Conservation (phyloP, 1,284 basidiomycete species). For the Hemileia vastatrix region DNA sequence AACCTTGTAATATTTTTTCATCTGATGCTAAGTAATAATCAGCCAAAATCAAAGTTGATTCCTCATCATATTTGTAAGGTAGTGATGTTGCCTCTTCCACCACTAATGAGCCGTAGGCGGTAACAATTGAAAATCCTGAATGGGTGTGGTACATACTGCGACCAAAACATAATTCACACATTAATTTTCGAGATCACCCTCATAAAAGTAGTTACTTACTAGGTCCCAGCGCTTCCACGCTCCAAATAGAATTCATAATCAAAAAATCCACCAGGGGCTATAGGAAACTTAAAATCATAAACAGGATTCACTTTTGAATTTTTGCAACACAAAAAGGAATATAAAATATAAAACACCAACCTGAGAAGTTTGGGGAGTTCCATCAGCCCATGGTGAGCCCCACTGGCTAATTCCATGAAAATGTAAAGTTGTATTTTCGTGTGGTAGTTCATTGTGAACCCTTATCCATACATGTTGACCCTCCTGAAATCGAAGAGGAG, state of each 20-base stretch:
- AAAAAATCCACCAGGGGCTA: conserved; percentile 8
- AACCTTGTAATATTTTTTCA: conserved; percentile 4
- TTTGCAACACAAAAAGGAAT: background rate
- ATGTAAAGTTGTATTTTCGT: conserved; percentile 13
- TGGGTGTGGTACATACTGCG: conserved; percentile 19
- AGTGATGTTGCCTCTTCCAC: background rate
- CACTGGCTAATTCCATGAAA: conserved; percentile 20
- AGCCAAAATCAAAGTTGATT: conserved; percentile 13
- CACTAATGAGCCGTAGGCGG: conserved; percentile 17
- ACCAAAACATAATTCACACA: background rate
- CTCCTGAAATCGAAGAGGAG: conserved; percentile 12
- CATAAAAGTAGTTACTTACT: conserved; percentile 7
- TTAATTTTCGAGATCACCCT: background rate
- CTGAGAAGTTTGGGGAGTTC: conserved; percentile 8
- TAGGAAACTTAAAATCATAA: conserved; percentile 6
- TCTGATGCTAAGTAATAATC: conserved; percentile 21
- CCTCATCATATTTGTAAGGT: conserved; percentile 18
- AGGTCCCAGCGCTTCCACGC: conserved; percentile 10
- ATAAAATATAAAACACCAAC: background rate
- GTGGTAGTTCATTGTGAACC: conserved; percentile 14
- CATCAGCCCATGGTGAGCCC: conserved; percentile 21
- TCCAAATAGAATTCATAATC: conserved; percentile 23
- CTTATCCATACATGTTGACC: conserved; percentile 18
- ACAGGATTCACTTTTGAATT: background rate
- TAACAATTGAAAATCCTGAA: conserved; percentile 4